Base-by-base conservation (phyloP, 1,284 basidiomycete species). In the Inonotus hispidus region DNA sequence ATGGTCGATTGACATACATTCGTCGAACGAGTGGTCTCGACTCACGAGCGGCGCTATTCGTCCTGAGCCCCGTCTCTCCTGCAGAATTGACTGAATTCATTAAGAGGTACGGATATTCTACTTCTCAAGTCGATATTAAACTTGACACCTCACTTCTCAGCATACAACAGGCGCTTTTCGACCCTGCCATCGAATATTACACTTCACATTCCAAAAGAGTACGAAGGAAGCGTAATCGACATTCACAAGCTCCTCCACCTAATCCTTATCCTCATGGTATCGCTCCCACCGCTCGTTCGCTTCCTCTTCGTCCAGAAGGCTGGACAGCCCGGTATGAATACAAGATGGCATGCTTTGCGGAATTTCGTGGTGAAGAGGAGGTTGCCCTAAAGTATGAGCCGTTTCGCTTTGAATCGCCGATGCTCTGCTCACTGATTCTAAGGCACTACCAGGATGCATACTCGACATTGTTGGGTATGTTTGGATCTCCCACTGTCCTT, bases 271-370 rank as follows among this genome's bases (percentile, higher is more conserved):
- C 79, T 16, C 46, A 41, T 32, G 41, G 52, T 14, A 50, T 56
- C 11, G 60, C 55, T 25, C 45, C 46, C n/a, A 6, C 81, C 19
- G 79, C 76, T 16, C 73, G 74, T 53, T 71, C 78, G 11, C 79
- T 87, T 25, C 84, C 88, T 1, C 74, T 98, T 5, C 78, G 88
- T 16, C 81, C 89, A 0, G 90, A 94, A 72, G 95, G 96, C 0
- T 98, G 96, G 95, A 90, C 87, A 0, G 92, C 96, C n/a, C 79
- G 96, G 21, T 95, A 96, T 69, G 94, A 97, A 71, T 98, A 93
- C 78, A 99, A 98, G 75, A 90, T 96, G 78, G 96, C 90, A 0
- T 91, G 92, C 66, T 98, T 98, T 72, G 93, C 95, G 0, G 96
- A 99, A 73, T 90, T 98, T 67, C 77, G 93, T 58, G 87, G 92